Evolutionary conservation across 305 asterid species (phyloP), one percentile per base, ranked within the genome.

Genomic region (Striga hermonthica): DNA sequence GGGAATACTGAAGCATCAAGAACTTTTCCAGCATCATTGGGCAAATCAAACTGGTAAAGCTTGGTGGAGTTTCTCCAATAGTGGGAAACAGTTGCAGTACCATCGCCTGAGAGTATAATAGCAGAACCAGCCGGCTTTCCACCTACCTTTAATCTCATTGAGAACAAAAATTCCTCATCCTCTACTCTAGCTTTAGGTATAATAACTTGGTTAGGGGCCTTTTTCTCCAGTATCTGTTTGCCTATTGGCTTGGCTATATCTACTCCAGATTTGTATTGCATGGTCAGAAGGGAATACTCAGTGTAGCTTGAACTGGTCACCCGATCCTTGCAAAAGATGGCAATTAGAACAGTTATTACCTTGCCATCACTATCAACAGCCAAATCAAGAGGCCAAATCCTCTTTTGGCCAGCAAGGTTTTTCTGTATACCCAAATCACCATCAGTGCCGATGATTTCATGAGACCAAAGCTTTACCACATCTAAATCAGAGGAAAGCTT

Each of bases 71-170:
- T 79, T 77, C 89, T 84, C 89, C 90, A 87, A 78, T 87, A 89
- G 80, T 91, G 91, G 62, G 96, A 83, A 69, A 89, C 95, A 55
- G 98, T 91, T 60, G 98, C 98, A 76, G 96, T 91, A 68, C 98
- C 98, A 81, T 89, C 98, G 48, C 92, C 92, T 48, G 96, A 87
- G 68, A 89, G 90, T 81, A 91, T 84, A 75, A 82, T 64, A 62
- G 85, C 93, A 74, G 98, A 91, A 62, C 97, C 95, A 69, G 91
- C 81, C 75, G 98, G 95, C 70, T 82, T 89, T 40, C 98, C 98
- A 66, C 98, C 98, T 40, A 84, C 76, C 73, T 81, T 91, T 65
- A 89, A 67, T 78, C 88, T 86, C 95, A 91, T 91, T 36, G 89
- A 91, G 75, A 91, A 91, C 74, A 91, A 80, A 69, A 81, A 79